These are phyloP conservation scores for Aureobasidium sp. DNA, from an alignment of 2,329 filamentous ascomycete species.

Conservation along the genomic window DNA sequence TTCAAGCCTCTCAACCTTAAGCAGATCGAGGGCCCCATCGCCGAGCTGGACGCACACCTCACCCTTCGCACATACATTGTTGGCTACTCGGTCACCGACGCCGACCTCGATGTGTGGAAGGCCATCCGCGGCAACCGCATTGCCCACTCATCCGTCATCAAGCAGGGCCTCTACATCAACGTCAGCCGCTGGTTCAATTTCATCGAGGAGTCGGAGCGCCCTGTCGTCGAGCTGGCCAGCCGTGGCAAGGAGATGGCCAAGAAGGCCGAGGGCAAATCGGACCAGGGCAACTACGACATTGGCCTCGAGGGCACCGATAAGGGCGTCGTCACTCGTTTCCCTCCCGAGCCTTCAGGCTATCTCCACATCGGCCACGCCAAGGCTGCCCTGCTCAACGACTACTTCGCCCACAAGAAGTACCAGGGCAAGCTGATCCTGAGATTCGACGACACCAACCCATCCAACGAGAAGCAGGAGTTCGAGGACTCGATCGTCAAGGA, in stretches of 20 bases:
- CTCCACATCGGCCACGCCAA: slow-evolving; percentile 96
- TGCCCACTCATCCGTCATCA: slow-evolving; percentile 65
- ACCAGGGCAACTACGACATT: slow-evolving; percentile 84
- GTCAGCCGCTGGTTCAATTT: slow-evolving; percentile 81
- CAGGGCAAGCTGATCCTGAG: slow-evolving; percentile 84
- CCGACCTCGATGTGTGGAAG: slow-evolving; percentile 78
- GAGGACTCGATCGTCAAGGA: slow-evolving; percentile 92
- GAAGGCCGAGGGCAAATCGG: slow-evolving; percentile 73
- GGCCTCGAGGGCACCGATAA: slow-evolving; percentile 76
- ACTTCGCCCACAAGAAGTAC: slow-evolving; percentile 91
- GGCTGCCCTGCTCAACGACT: slow-evolving; percentile 87
- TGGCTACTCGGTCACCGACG: slow-evolving; percentile 68
- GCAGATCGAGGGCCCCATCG: slow-evolving; percentile 65
- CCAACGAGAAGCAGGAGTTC: slow-evolving; percentile 95
- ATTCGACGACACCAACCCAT: slow-evolving; percentile 95
- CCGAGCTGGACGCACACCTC: slow-evolving; percentile 78
- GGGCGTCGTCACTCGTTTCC: slow-evolving; percentile 85
- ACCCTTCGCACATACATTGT: slow-evolving; percentile 79
- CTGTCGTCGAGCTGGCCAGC: slow-evolving; percentile 51
- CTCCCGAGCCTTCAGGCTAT: slow-evolving; percentile 92
- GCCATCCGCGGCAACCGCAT: slow-evolving; percentile 77
- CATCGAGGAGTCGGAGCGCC: slow-evolving; percentile 70
- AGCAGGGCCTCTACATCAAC: slow-evolving; percentile 69
- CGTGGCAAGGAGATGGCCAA: slow-evolving; percentile 54
- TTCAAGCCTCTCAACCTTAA: slow-evolving; percentile 67